Base-by-base conservation (phyloP, 2,329 filamentous ascomycete species). In the Exophiala dermatitidis region DNA sequence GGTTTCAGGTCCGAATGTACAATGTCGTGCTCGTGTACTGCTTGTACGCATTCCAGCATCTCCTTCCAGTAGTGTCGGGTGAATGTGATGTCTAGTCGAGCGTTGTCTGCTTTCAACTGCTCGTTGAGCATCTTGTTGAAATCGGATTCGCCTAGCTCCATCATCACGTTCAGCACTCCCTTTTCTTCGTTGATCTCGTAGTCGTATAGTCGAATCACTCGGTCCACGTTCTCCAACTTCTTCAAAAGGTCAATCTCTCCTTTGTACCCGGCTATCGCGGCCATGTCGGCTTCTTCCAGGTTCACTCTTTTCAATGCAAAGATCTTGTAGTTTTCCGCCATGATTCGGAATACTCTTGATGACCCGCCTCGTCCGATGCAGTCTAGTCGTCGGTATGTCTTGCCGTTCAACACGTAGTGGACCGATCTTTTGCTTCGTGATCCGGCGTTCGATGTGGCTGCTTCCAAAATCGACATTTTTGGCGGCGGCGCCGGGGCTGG, bases 21-120 rank as follows among this genome's bases (percentile, higher is more conserved):
- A 59, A 98, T 90, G 66, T 96, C 90, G 67, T 85, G 79, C 8
- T 86, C 81, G 67, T 98, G 93, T 1, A 98, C 90, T 0, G 91
- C 82, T 62, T 88, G 82, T 4, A 98, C 82, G 67, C 93, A 97
- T 69, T 95, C 90, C 12, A 98, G 83, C 93, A 98, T 98, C 72
- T 98, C 93, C 69, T 95, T 93, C 93, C 93, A 98, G 75, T 95
- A 95, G 71, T 88, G 94, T n/a, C 93, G 86, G 8, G 93, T 89
- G 68, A 97, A 96, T 49, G 86, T 87, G 1, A 88, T 79, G 66
- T 98, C 93, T 56, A 98, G 85, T 55, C 78, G 81, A 37, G 87
- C 81, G 50, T 86, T 81, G 56, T 90, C 85, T 0, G 77, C 80
- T 64, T 84, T 88, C 64, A 88, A 74, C 6, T 84, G 82, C 60